phyloP scores from a whole-genome alignment of 148 eudicot species.

The Chenopodium quinoa region DNA sequence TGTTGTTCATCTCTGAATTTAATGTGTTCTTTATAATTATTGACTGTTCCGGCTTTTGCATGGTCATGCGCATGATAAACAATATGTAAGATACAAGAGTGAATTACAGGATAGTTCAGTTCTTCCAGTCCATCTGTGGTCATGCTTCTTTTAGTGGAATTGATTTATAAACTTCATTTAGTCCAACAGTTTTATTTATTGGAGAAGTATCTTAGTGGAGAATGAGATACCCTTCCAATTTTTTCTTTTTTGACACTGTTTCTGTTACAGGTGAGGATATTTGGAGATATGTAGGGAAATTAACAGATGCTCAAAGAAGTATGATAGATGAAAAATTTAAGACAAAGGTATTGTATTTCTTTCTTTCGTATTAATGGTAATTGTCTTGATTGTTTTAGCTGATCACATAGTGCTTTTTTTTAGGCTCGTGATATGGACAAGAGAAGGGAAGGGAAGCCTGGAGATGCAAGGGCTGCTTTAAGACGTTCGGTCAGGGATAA shows the following conservation, averaged over 20 bases:
- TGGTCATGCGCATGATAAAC: neutral
- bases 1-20: neutral
- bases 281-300: constrained; percentile 90
- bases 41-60: neutral
- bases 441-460: constrained; percentile 92
- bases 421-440: constrained; percentile 98
- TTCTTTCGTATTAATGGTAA: neutral
- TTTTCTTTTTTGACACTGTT: neutral
- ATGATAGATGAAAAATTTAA: constrained; percentile 97
- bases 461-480: constrained; percentile 79
- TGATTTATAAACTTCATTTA: neutral
- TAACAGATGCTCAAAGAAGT: constrained; percentile 94
- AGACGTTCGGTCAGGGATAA: constrained; percentile 96
- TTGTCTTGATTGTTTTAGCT: constrained; percentile 8
- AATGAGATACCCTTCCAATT: neutral
- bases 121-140: neutral
- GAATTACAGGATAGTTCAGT: neutral
- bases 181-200: neutral
- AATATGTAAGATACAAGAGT: neutral
- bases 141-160: neutral
- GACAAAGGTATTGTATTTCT: constrained; percentile 56
- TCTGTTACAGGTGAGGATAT: constrained; percentile 73
- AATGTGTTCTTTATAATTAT: neutral
- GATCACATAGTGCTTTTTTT: constrained; percentile 7
- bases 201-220: neutral